Conservation (phyloP, 2,329 filamentous ascomycete species). For the Tolypocladium cylindrosporum region DNA sequence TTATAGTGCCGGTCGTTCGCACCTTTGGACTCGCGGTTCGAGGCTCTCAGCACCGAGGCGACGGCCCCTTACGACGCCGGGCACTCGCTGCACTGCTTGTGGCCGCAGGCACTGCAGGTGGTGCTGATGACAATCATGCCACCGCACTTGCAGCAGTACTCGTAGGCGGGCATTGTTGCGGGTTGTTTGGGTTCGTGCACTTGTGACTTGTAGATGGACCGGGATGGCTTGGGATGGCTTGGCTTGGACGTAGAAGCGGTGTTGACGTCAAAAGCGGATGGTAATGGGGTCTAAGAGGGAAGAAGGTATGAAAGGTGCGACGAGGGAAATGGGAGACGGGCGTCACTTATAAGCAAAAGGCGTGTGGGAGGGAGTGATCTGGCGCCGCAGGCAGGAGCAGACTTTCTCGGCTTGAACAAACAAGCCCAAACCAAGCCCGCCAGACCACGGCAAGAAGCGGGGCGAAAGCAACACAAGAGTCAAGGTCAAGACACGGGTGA, state of each 20-base stretch:
- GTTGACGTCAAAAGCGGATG: background rate
- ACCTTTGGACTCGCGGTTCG: background rate
- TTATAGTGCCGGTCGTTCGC: no score
- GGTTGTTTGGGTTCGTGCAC: background rate
- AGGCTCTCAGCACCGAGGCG: background rate
- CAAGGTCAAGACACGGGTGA: background rate
- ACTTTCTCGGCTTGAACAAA: background rate
- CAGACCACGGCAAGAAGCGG: background rate
- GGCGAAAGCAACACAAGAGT: background rate
- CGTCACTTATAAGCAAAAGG: background rate
- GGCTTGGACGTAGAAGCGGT: background rate
- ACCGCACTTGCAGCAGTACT: constrained; percentile 46
- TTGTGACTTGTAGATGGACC: background rate
- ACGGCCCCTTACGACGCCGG: constrained; percentile 18
- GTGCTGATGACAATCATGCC: constrained; percentile 48
- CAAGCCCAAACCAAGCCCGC: background rate
- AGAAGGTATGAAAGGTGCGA: background rate
- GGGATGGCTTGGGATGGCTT: no score
- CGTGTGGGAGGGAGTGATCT: background rate
- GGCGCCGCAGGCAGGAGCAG: background rate
- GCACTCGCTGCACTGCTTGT: constrained; percentile 40
- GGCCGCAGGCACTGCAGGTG: constrained; percentile 38
- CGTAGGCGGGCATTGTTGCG: constrained; percentile 32
- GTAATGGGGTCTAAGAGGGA: background rate
- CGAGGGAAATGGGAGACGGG: background rate